phyloP scores from a whole-genome alignment of 176 grass and related monocot species.

The Bromus sterilis region DNA sequence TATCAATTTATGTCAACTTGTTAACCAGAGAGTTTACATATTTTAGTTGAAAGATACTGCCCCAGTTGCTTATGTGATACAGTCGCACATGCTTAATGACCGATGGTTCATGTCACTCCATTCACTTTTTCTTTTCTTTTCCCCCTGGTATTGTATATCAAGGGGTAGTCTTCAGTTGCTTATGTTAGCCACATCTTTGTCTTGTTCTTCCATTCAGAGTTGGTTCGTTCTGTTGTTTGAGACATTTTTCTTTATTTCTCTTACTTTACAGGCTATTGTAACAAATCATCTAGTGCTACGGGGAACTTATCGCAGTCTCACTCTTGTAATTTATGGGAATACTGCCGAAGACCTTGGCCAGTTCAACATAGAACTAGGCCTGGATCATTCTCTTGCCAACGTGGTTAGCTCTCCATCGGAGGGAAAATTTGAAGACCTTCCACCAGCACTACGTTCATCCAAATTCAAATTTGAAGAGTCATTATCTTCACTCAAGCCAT shows the following conservation, averaged over 20 bases:
- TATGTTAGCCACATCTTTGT: slow-evolving; percentile 6
- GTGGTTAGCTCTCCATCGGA: slow-evolving; percentile 86
- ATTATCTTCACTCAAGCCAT: slow-evolving; percentile 58
- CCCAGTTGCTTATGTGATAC: background rate
- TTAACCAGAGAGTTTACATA: background rate
- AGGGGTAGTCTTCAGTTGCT: slow-evolving; percentile 1
- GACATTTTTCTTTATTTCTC: slow-evolving; percentile 11
- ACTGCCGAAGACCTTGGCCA: slow-evolving; percentile 97
- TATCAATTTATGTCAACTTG: slow-evolving; percentile 7
- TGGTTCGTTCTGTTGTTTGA: background rate
- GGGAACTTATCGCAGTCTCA: slow-evolving; percentile 88
- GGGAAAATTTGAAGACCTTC: slow-evolving; percentile 88
- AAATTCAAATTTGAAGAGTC: slow-evolving; percentile 71
- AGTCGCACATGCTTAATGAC: background rate
- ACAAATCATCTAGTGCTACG: slow-evolving; percentile 92
- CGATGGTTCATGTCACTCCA: background rate
- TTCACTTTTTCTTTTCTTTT: background rate
- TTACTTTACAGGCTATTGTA: slow-evolving; percentile 77
- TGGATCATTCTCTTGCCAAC: slow-evolving; percentile 85
- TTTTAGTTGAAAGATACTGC: background rate
- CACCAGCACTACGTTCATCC: slow-evolving; percentile 63
- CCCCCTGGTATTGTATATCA: background rate
- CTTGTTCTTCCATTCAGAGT: background rate
- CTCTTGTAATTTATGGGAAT: slow-evolving; percentile 95
- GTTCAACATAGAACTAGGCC: slow-evolving; percentile 91